Evolutionary conservation across 192 early-diverging fungal genomes (phyloP).

Genomic region (Coemansia umbellata): DNA sequence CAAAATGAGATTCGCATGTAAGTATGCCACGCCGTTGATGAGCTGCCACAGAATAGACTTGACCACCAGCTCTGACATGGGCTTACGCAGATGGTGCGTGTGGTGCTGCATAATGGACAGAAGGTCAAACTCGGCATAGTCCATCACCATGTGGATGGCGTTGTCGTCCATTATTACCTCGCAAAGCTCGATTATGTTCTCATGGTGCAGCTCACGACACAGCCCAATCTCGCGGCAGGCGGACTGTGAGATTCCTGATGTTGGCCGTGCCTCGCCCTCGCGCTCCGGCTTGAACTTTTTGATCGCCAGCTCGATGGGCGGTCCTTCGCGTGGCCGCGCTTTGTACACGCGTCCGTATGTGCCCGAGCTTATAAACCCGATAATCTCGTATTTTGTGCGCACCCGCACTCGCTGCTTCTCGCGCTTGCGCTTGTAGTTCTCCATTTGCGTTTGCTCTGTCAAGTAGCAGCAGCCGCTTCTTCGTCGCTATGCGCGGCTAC

Average conservation of each 20-base stretch:
- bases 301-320: slow-evolving; percentile 75
- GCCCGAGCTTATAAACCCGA: slow-evolving; percentile 91
- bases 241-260: slow-evolving; percentile 86
- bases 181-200: slow-evolving; percentile 81
- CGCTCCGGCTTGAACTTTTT: slow-evolving; percentile 98
- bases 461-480: no score
- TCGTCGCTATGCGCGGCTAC: no score
- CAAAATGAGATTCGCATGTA: slow-evolving; percentile 82
- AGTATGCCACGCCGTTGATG: slow-evolving; percentile 80
- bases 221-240: slow-evolving; percentile 92
- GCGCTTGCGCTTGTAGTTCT: slow-evolving; percentile 50
- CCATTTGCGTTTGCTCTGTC: slow-evolving; percentile 20
- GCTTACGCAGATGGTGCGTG: slow-evolving; percentile 69
- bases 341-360: slow-evolving; percentile 98
- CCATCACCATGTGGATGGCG: slow-evolving; percentile 95
- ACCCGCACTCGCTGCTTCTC: slow-evolving; percentile 51
- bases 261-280: slow-evolving; percentile 69
- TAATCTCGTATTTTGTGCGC: slow-evolving; percentile 73
- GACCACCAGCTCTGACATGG: slow-evolving; percentile 76
- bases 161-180: slow-evolving; percentile 92
- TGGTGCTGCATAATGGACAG: slow-evolving; percentile 89
- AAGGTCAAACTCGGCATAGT: slow-evolving; percentile 92
- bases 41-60: slow-evolving; percentile 91
- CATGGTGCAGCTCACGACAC: slow-evolving; percentile 85
- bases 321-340: slow-evolving; percentile 60